Evolutionary conservation across 176 grass and related monocot species (phyloP).

Genomic region (Phoenix roebelenii): DNA sequence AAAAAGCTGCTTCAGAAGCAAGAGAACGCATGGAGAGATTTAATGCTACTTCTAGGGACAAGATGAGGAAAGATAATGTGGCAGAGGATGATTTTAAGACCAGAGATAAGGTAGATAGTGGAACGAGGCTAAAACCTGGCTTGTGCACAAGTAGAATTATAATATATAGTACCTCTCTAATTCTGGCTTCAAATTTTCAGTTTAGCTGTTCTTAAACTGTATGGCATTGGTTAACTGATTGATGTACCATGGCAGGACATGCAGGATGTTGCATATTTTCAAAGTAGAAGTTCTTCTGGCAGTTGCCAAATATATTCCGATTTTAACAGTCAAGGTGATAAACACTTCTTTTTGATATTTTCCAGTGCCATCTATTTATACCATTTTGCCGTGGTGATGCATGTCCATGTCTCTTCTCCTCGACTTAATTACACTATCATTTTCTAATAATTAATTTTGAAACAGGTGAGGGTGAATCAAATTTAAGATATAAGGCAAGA

Average conservation of each 20-base stretch:
- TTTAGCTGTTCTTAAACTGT: no score
- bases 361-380: no score
- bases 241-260: not conserved
- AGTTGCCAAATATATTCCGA: constrained; percentile 6
- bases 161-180: not conserved
- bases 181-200: not conserved
- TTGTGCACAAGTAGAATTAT: not conserved
- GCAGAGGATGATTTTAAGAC: not conserved
- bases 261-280: not conserved
- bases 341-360: not conserved
- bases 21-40: constrained; percentile 10
- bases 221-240: not conserved
- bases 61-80: not conserved
- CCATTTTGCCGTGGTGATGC: no score
- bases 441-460: constrained; percentile 14
- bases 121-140: not conserved
- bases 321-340: constrained; percentile 5
- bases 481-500: constrained; percentile 83
- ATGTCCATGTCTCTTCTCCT: no score
- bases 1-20: not conserved
- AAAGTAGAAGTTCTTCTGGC: not conserved
- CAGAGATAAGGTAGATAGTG: not conserved
- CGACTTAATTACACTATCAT: no score
- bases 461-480: constrained; percentile 59
- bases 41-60: not conserved